Base-by-base conservation (phyloP, 495 filamentous ascomycete genomes). In the Oidiodendron maius region DNA sequence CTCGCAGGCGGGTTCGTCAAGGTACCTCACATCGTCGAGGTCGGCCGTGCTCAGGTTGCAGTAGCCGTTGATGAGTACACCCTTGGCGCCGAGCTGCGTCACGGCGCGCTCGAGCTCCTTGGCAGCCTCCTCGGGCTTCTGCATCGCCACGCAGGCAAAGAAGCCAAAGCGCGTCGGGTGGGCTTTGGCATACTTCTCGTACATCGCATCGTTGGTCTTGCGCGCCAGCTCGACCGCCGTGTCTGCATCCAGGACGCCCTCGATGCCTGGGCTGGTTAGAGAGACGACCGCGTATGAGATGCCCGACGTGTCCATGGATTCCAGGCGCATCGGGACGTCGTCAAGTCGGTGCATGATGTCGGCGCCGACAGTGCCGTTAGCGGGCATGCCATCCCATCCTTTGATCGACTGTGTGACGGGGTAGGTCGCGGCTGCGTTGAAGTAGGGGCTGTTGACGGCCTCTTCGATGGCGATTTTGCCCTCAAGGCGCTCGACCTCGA, bases 41-140 rank as follows among this genome's bases (percentile, higher is more conserved):
- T 42, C 40, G 3, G 10, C 8, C 16, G 4, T 24, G 6, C 20
- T 20, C 11, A 42, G 10, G 20, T 42, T 23, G 40, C 17, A 21
- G 40, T 22, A 42, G 16, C 40, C 40, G 21, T 42, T 42, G 20
- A 42, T 42, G 4, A 42, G 15, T 9, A 42, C 20, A 11, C 40
- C 16, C 8, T 23, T 21, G 20, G 16, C 11, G 10, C 21, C 40
- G 10, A 42, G 20, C 8, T 5, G 17, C 6, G 11, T 42, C 11
- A 42, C 40, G 4, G 16, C 4, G 8, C 40, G 11, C 20, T 42
- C 40, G 16, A 23, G 16, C 15, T 42, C 40, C 21, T 42, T 42
- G 3, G 40, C 40, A 5, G 40, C 40, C 40, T 18, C 40, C 15
- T 42, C 16, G 8, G 40, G 40, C 11, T 42, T 15, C 15, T 42